Base-by-base conservation (phyloP, 2,329 filamentous ascomycete species). In the Penicillium sp. region DNA sequence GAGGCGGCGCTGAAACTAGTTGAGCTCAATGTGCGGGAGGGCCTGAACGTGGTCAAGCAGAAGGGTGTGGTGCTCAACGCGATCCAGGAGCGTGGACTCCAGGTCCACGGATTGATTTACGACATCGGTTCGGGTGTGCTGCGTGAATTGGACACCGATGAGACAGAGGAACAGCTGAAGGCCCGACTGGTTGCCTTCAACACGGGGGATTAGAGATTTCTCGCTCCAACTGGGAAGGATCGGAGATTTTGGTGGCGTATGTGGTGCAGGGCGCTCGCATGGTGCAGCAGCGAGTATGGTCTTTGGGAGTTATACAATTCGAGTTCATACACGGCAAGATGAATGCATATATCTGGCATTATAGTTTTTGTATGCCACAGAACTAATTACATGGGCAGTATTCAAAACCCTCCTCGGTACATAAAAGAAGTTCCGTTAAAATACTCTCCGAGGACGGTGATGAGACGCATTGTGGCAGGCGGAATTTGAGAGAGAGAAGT, bases 51-150 rank as follows among this genome's bases (percentile, higher is more conserved):
- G 14, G 66, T 93, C 41, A 78, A 83, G 71, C 74, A 80, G 59
- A 89, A 88, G 64, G 72, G 75, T 34, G 76, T 78, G 16, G 76
- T 94, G 19, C 75, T 81, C 56, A 82, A 86, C 47, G 87, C 85
- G 17, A 79, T 89, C 44, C 65, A 72, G 49, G 81, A 87, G 54
- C 74, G 85, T 18, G 84, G 83, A 1, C 65, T 94, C 28, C 71
- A 83, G 65, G 77, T 94, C 4, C 86, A 93, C 62, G 87, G 86
- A n/a, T 74, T 83, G 37, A 72, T 94, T 10, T 91, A 87, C 62
- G 83, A 93, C 55, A 72, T 82, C 43, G 75, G 61, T 4, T 73
- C 62, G 16, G 78, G 78, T n/a, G 60, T 73, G 32, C 64, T 82
- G 53, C 69, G 74, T 39, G 69, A 79, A 44, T 50, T 83, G 43